Percentiles rank a stretch among this genome's conserved stretches.
Conservation (phyloP, 2,329 filamentous ascomycete species). For the Neodidymelliopsis sp. region DNA sequence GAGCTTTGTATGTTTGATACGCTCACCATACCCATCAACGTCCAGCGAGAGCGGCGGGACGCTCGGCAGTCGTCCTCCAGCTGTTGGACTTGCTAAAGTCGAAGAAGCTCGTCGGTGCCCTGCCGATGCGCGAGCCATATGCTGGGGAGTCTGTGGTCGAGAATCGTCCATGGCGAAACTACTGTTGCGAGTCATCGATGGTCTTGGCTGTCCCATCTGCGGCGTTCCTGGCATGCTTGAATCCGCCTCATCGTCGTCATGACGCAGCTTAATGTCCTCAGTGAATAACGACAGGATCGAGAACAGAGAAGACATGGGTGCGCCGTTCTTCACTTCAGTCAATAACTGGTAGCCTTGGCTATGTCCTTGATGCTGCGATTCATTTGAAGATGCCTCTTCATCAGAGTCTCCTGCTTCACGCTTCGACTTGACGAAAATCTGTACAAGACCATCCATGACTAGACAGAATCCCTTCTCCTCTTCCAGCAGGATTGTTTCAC, state of each 20-base stretch:
- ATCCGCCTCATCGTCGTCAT: slow-evolving; percentile 66
- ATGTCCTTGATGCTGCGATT: slow-evolving; percentile 68
- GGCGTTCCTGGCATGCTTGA: slow-evolving; percentile 41
- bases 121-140: slow-evolving; percentile 27
- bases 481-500: slow-evolving; percentile 92
- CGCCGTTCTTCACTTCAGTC: slow-evolving; percentile 96
- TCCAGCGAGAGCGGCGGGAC: slow-evolving; percentile 82
- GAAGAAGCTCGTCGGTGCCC: slow-evolving; percentile 39
- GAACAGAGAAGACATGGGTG: slow-evolving; percentile 97
- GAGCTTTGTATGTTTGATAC: slow-evolving; percentile 27
- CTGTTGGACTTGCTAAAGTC: slow-evolving; percentile 45
- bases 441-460: slow-evolving; percentile 93
- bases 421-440: slow-evolving; percentile 97
- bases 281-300: slow-evolving; percentile 97
- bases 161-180: slow-evolving; percentile 45
- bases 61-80: slow-evolving; percentile 54
- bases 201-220: slow-evolving; percentile 23
- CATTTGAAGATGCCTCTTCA: slow-evolving; percentile 51
- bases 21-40: slow-evolving; percentile 35
- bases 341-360: slow-evolving; percentile 92
- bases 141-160: slow-evolving; percentile 39
- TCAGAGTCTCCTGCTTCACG: slow-evolving; percentile 55
- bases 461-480: slow-evolving; percentile 98
- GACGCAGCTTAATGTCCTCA: slow-evolving; percentile 84
- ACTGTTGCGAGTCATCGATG: slow-evolving; percentile 35